A percentile compares a stretch with the other conserved stretches of the same genome.
These are phyloP conservation scores for Myxozyma mucilagina DNA, from an alignment of 805 yeast species.

Conservation along the genomic window DNA sequence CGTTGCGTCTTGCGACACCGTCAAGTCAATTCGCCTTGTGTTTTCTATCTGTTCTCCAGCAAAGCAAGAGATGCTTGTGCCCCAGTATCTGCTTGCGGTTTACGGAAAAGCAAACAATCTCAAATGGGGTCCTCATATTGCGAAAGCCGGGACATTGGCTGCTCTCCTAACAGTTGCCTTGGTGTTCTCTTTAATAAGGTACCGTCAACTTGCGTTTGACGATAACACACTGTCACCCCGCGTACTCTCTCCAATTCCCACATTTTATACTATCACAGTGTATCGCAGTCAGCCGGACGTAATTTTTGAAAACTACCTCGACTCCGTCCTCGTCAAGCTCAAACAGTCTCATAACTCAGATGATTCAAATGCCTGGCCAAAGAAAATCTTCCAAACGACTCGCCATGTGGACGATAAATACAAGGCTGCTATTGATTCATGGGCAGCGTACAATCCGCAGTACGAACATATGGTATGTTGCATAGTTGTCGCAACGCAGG, in stretches of 20 bases:
- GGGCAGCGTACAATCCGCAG: slow-evolving; percentile 21
- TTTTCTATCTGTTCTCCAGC: background rate
- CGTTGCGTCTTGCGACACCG: background rate
- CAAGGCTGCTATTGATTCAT: slow-evolving; percentile 18
- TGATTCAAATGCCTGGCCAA: slow-evolving; percentile 19
- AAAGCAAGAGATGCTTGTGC: background rate
- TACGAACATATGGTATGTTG: slow-evolving; percentile 20
- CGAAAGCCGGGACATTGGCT: background rate
- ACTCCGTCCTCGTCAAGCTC: slow-evolving; percentile 18
- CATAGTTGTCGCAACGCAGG: background rate
- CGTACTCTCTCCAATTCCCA: slow-evolving; percentile 23
- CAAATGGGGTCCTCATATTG: background rate
- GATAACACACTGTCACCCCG: background rate
- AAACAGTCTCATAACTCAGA: slow-evolving; percentile 4
- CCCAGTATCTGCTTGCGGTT: background rate
- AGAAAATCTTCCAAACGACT: slow-evolving; percentile 24
- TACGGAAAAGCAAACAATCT: background rate
- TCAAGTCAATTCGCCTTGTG: background rate
- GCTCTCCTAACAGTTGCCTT: slow-evolving; percentile 1
- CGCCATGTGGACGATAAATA: slow-evolving; percentile 1
- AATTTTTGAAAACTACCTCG: slow-evolving; percentile 24
- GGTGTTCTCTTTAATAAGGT: slow-evolving; percentile 8
- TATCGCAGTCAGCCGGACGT: slow-evolving; percentile 15
- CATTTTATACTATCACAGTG: slow-evolving; percentile 5
- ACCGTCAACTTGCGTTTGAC: slow-evolving; percentile 2